These are phyloP conservation scores for Lolium rigidum DNA, from an alignment of 176 grass and related monocot genomes.

Conservation along the genomic window DNA sequence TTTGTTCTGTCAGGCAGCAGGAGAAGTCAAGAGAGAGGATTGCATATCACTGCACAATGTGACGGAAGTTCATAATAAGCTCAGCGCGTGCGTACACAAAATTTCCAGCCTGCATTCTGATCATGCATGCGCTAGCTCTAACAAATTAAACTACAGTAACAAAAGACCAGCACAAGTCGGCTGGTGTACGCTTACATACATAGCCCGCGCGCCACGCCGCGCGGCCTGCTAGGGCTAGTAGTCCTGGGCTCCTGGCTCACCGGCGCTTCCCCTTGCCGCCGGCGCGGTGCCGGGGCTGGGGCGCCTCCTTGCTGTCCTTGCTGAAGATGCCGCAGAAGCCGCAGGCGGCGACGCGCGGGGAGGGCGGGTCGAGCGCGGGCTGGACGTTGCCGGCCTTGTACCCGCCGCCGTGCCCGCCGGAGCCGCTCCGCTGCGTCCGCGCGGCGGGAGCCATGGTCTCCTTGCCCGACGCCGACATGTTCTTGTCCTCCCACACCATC, in stretches of 20 bases:
- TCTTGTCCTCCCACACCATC: constrained; percentile 72
- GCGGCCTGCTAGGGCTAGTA: background rate
- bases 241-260: background rate
- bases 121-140: background rate
- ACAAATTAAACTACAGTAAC: background rate
- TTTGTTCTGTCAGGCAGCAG: background rate
- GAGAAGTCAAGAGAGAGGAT: background rate
- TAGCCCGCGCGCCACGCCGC: background rate
- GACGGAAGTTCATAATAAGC: background rate
- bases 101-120: background rate
- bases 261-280: constrained; percentile 35
- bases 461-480: constrained; percentile 39
- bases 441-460: constrained; percentile 1
- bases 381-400: constrained; percentile 61
- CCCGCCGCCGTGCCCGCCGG: constrained; percentile 48
- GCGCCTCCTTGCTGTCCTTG: constrained; percentile 36
- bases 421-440: constrained; percentile 40
- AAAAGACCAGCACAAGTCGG: background rate
- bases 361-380: constrained; percentile 77
- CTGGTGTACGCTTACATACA: background rate
- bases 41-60: background rate
- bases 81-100: background rate
- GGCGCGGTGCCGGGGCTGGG: background rate
- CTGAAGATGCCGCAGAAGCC: constrained; percentile 79
- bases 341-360: constrained; percentile 74